phyloP scores from a whole-genome alignment of 768 basidiomycete species.

The Zangia roseola region DNA sequence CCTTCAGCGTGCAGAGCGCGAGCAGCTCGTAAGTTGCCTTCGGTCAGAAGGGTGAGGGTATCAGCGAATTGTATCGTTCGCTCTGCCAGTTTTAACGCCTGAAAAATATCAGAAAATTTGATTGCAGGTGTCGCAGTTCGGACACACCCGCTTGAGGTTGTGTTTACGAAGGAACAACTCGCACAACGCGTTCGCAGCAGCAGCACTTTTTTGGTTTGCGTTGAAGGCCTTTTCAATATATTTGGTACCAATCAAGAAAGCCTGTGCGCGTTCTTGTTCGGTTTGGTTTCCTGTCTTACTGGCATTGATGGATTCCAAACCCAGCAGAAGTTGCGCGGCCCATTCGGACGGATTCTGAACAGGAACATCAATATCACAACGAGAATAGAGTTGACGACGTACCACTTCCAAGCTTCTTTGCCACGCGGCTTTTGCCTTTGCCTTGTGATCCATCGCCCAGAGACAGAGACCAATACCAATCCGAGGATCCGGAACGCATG shows the following conservation, averaged over 20 bases:
- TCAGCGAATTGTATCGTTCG: slow-evolving; percentile 94
- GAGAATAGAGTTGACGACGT: slow-evolving; percentile 27
- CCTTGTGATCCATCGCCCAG: slow-evolving; percentile 84
- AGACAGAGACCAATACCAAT: slow-evolving; percentile 94
- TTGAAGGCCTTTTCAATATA: slow-evolving; percentile 80
- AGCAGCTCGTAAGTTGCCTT: slow-evolving; percentile 83
- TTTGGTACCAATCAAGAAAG: slow-evolving; percentile 65
- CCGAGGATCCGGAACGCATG: slow-evolving; percentile 86
- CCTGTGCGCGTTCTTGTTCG: slow-evolving; percentile 60
- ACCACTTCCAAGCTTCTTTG: slow-evolving; percentile 84
- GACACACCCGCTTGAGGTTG: slow-evolving; percentile 54
- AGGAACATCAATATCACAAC: neutral
- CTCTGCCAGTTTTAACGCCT: slow-evolving; percentile 93
- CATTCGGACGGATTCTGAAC: slow-evolving; percentile 73
- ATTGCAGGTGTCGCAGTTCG: neutral
- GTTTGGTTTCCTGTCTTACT: slow-evolving; percentile 69
- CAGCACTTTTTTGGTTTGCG: slow-evolving; percentile 65
- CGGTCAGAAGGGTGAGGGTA: slow-evolving; percentile 77
- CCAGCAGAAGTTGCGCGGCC: slow-evolving; percentile 79
- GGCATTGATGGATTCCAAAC: slow-evolving; percentile 81
- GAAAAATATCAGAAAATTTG: neutral
- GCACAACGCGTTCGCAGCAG: slow-evolving; percentile 81
- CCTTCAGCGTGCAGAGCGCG: slow-evolving; percentile 78
- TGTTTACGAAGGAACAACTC: slow-evolving; percentile 76
- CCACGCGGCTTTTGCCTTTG: slow-evolving; percentile 87